Evolutionary conservation across 805 yeast genomes (phyloP).

Genomic region (Wickerhamiella australiensis): DNA sequence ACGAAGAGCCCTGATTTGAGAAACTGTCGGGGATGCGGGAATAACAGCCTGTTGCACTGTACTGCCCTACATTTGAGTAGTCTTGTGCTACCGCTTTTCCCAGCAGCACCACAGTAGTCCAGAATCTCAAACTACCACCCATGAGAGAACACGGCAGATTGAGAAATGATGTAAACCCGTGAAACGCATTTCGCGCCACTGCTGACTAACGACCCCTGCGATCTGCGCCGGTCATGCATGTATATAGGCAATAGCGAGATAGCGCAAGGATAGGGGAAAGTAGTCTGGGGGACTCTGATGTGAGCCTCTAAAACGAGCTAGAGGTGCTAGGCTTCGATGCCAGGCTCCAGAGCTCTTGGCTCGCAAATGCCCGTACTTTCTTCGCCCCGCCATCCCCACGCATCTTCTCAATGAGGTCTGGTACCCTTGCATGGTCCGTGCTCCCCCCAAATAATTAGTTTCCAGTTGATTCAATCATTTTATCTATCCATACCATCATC

Average conservation of each 20-base stretch:
- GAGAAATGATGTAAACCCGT: constrained; percentile 5
- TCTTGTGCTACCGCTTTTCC: constrained; percentile 6
- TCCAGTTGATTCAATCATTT: background rate
- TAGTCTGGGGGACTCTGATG: too few species aligned
- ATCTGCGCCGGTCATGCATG: background rate
- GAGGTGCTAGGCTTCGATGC: too few species aligned
- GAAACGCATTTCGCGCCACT: constrained; percentile 8
- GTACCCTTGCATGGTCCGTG: constrained; percentile 1
- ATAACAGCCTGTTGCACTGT: constrained; percentile 32
- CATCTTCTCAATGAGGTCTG: background rate
- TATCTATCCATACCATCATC: too few species aligned
- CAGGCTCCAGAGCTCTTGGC: too few species aligned
- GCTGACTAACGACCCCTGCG: constrained; percentile 1
- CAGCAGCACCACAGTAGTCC: constrained; percentile 4
- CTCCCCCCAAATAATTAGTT: background rate
- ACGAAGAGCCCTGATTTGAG: constrained; percentile 36
- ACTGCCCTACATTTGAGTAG: constrained; percentile 2
- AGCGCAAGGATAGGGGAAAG: too few species aligned
- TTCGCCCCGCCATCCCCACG: background rate
- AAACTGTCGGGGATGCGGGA: constrained; percentile 29
- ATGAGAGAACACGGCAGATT: background rate
- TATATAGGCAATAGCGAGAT: background rate
- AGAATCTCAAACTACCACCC: background rate
- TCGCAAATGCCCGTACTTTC: too few species aligned
- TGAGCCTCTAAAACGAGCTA: too few species aligned